Evolutionary conservation across 192 early-diverging fungal species (phyloP).

Genomic region (Gryganskiella cystojenkinii): DNA sequence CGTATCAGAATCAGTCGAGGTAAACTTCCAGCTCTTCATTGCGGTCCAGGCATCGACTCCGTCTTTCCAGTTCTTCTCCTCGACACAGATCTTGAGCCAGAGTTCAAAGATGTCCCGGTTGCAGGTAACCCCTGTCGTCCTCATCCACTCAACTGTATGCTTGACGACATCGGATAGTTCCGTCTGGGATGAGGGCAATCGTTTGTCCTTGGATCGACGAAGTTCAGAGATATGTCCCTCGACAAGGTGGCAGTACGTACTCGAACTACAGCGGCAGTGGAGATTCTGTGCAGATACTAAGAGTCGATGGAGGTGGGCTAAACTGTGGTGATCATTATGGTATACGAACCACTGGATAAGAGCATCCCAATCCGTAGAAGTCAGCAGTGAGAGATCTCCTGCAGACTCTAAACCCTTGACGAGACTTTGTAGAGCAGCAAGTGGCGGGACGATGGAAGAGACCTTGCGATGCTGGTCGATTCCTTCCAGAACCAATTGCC

Average conservation of each 20-base stretch:
- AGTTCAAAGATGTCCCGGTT: constrained; percentile 7
- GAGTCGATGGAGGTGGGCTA: constrained; percentile 8
- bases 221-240: constrained; percentile 2
- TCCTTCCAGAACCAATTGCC: background rate
- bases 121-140: background rate
- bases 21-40: background rate
- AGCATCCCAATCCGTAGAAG: constrained; percentile 25
- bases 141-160: constrained; percentile 22
- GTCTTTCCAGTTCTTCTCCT: constrained; percentile 15
- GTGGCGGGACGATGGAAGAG: constrained; percentile 36
- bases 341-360: constrained; percentile 31
- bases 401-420: constrained; percentile 3
- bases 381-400: constrained; percentile 1
- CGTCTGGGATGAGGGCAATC: background rate
- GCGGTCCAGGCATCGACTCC: constrained; percentile 21
- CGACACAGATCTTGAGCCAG: constrained; percentile 16
- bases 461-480: constrained; percentile 12
- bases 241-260: background rate
- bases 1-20: background rate
- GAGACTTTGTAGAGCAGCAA: constrained; percentile 16
- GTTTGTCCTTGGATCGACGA: background rate
- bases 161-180: background rate
- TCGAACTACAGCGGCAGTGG: background rate
- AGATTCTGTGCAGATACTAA: background rate
- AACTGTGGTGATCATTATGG: constrained; percentile 4